Conservation (phyloP, 495 filamentous ascomycete species). For the Aspergillus sclerotioniger region DNA sequence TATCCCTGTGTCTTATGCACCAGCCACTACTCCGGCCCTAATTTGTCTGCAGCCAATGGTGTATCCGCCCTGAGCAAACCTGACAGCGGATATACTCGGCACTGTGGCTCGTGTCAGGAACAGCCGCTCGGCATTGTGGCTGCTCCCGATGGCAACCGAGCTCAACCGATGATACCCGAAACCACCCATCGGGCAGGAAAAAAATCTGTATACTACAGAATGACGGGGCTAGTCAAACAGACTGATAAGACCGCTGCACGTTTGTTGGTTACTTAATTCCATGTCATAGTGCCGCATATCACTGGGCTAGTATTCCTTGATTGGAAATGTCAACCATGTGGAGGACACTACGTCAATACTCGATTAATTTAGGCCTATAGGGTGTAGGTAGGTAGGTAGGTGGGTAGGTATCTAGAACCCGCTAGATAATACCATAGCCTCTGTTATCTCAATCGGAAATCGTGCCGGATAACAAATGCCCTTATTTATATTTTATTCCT, state of each 20-base stretch:
- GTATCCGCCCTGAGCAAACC: background rate
- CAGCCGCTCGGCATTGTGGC: constrained; percentile 1
- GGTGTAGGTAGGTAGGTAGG: no score
- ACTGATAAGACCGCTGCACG: no score
- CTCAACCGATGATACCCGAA: constrained; percentile 2
- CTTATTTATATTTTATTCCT: no score
- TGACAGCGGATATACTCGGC: constrained; percentile 4
- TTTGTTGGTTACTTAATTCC: background rate
- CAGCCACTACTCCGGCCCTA: constrained; percentile 7
- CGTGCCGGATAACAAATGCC: no score
- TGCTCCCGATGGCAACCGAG: background rate
- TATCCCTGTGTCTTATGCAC: background rate
- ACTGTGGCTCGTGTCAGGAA: constrained; percentile 9
- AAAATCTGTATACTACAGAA: constrained; percentile 1
- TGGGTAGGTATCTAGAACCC: no score
- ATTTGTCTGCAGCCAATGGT: constrained; percentile 1
- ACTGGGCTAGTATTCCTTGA: background rate
- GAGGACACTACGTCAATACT: background rate
- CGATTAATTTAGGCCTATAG: no score
- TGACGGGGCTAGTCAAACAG: no score
- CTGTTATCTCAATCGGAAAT: no score
- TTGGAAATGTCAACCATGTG: background rate
- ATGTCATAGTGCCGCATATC: background rate
- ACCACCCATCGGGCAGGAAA: background rate
- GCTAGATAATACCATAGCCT: no score